Evolutionary conservation across 2,329 filamentous ascomycete genomes (phyloP), one percentile per base, ranked within the genome.

Genomic region (Ophiostoma himal-ulmi): DNA sequence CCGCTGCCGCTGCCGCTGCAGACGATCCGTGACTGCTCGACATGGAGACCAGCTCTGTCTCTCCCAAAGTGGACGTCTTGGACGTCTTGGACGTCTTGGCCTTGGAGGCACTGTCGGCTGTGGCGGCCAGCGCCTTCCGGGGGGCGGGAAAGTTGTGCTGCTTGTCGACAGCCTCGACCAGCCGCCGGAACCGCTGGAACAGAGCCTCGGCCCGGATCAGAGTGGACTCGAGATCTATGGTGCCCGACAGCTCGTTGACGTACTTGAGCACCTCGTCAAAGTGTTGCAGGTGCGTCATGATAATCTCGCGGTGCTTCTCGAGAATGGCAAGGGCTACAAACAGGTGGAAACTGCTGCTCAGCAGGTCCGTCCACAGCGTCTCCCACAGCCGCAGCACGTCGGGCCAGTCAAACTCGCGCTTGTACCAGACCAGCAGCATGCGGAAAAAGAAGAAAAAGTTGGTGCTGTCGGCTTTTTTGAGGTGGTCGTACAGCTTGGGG

Each of bases 371-470:
- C 95, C 96, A 99, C 2, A 98, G 82, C 0, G 87, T 85, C 79
- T 99, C 95, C 95, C 95, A 99, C 4, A 99, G 82, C 22, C 91
- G 87, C 44, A 98, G 82, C 13, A 97, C 88, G 76, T 98, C 93
- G 67, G 85, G 79, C 92, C 94, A 99, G 74, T 88, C 86, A 76
- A 99, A 99, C 80, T 99, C 95, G 67, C 95, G 90, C 83, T 99
- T 99, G 80, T 95, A 99, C 95, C 95, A 99, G 11, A 99, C 95
- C 1, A 99, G 84, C 44, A 99, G 84, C 95, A 98, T 98, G 72
- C 95, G 91, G 87, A 98, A 99, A 83, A 99, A 98, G 83, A 99
- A 99, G 81, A 99, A 99, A 80, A 99, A 99, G 79, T 99, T 99
- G 34, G 95, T 99, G 76, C 91, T 96, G 76, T 99, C 96, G 26